Base-by-base conservation (phyloP, 139 green algal species). In the Ettlia oleoabundans region DNA sequence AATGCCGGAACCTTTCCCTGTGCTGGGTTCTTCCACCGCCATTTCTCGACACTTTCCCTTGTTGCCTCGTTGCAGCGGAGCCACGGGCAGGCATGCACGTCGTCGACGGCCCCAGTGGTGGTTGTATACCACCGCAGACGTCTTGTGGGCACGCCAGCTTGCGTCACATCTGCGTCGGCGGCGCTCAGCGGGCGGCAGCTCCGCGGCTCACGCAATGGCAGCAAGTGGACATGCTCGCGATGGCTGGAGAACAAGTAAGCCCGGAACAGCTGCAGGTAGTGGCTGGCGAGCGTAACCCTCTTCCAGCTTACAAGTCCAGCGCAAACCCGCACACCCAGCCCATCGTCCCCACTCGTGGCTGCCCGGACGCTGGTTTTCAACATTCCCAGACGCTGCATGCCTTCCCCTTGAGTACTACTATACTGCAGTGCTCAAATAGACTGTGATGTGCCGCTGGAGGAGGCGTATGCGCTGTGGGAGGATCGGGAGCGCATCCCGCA, bases 381-480 rank as follows among this genome's bases (percentile, higher is more conserved):
- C 4, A 40, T 10, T 69, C n/a, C n/a, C n/a, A n/a, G n/a, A n/a
- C n/a, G n/a, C n/a, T n/a, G n/a, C n/a, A n/a, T n/a, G 30, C 30
- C 28, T 7, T 69, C 32, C n/a, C 63, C n/a, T 15, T 58, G 47
- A 19, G 8, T 68, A 10, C 28, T 7, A 24, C 37, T 32, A n/a
- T 9, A 3, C n/a, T 64, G 92, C 91, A 95, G 88, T 65, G 94
- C 93, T 24, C 68, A 89, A 38, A 74, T 89, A 7, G 89, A 95
- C 13, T 91, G 95, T 30, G 55, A 87, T 18, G 88, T 91, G 30
- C 91, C 95, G 1, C 37, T 98, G n/a, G 92, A 95, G 47, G 61
- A 86, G 28, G 92, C 86, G 24, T 98, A 89, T 88, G 61, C 73
- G 0, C 51, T 98, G 70, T 97, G 94, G 95, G 90, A 97, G 33